A percentile compares a stretch with the other conserved stretches of the same genome.
Evolutionary conservation across 2,329 filamentous ascomycete genomes (phyloP).

Genomic region (Biscogniauxia sp.): DNA sequence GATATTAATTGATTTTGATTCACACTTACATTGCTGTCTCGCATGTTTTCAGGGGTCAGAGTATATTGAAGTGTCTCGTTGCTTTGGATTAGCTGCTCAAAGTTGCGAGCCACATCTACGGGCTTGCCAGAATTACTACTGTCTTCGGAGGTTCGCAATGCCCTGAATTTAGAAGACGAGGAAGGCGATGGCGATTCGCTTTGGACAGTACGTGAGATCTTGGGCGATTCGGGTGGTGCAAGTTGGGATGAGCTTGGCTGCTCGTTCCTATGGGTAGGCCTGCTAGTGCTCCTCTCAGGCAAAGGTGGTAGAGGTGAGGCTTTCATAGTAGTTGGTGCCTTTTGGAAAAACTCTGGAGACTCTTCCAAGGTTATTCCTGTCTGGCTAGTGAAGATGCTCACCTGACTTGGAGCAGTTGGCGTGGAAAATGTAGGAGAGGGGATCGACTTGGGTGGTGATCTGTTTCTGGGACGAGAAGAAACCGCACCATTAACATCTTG

Average conservation of each 20-base stretch:
- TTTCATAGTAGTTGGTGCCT: constrained; percentile 17
- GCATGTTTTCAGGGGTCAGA: constrained; percentile 75
- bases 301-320: constrained; percentile 30
- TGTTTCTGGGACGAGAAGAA: constrained; percentile 21
- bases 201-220: constrained; percentile 38
- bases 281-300: constrained; percentile 29
- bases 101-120: constrained; percentile 63
- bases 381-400: constrained; percentile 19
- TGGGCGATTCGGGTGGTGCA: constrained; percentile 29
- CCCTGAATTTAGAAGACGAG: constrained; percentile 48
- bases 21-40: constrained; percentile 66
- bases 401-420: constrained; percentile 19
- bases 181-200: constrained; percentile 53
- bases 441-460: constrained; percentile 15
- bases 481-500: constrained; percentile 10
- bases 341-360: constrained; percentile 23
- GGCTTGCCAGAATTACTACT: constrained; percentile 41
- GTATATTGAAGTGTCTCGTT: constrained; percentile 82
- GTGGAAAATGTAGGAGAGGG: constrained; percentile 9
- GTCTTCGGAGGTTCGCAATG: constrained; percentile 58
- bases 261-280: constrained; percentile 21
- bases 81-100: constrained; percentile 79
- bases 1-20: not conserved
- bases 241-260: constrained; percentile 17
- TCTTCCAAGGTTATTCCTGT: constrained; percentile 16